These are phyloP conservation scores for Artemisia annua DNA, from an alignment of 129 eudicot genomes.

Conservation along the genomic window DNA sequence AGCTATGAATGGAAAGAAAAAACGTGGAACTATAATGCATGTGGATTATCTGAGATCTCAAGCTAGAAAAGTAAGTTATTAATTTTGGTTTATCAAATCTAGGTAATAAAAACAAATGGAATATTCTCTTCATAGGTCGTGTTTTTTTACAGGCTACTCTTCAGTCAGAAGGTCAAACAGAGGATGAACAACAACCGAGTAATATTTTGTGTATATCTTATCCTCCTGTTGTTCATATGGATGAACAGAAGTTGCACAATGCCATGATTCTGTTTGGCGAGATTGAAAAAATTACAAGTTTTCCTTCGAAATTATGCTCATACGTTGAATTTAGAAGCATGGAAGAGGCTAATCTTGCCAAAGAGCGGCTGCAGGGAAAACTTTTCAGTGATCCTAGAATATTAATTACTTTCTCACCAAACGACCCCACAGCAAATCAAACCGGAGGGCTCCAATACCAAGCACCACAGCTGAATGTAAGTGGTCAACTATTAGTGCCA, in stretches of 20 bases:
- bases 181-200: constrained; percentile 47
- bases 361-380: constrained; percentile 72
- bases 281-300: constrained; percentile 66
- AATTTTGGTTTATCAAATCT: neutral
- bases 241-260: constrained; percentile 76
- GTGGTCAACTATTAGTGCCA: constrained; percentile 43
- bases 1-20: constrained; percentile 59
- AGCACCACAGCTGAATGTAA: constrained; percentile 43
- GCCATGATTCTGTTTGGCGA: constrained; percentile 83
- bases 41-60: constrained; percentile 83
- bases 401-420: constrained; percentile 48
- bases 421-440: constrained; percentile 42
- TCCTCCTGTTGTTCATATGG: constrained; percentile 61
- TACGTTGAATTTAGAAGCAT: constrained; percentile 76
- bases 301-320: constrained; percentile 45
- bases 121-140: neutral
- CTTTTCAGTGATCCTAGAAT: constrained; percentile 79
- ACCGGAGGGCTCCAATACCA: constrained; percentile 52
- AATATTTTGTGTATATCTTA: constrained; percentile 59
- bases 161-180: constrained; percentile 38
- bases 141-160: constrained; percentile 42
- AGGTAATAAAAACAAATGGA: neutral
- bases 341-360: constrained; percentile 85
- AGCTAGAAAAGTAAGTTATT: constrained; percentile 65
- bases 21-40: constrained; percentile 63